phyloP scores from a whole-genome alignment of 164 flowering plant genomes.

The Vitis amurensis region DNA sequence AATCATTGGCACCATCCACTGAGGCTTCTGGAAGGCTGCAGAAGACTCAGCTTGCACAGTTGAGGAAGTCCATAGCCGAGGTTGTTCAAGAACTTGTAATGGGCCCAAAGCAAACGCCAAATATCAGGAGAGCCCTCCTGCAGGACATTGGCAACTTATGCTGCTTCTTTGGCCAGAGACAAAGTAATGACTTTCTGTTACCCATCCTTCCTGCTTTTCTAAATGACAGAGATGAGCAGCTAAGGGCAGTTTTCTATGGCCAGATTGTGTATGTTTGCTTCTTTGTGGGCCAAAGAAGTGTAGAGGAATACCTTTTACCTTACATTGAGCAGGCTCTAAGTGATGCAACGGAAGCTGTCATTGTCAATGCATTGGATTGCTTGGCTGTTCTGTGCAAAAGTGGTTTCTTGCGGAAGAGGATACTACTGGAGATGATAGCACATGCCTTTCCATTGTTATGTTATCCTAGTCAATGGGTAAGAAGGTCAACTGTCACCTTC shows the following conservation, averaged over 20 bases:
- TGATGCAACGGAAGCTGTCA: slow-evolving; percentile 85
- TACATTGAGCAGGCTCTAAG: slow-evolving; percentile 93
- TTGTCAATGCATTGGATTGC: slow-evolving; percentile 93
- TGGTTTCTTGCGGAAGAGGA: slow-evolving; percentile 74
- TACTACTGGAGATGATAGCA: slow-evolving; percentile 86
- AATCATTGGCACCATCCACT: slow-evolving; percentile 35
- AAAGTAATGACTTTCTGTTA: slow-evolving; percentile 85
- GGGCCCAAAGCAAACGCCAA: slow-evolving; percentile 98
- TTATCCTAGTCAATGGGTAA: slow-evolving; percentile 93
- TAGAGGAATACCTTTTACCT: slow-evolving; percentile 96
- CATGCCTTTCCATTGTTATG: slow-evolving; percentile 79
- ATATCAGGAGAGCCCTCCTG: slow-evolving; percentile 90
- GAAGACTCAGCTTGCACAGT: slow-evolving; percentile 61
- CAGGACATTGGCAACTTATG: slow-evolving; percentile 82
- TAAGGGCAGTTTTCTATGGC: slow-evolving; percentile 81
- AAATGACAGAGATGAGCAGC: slow-evolving; percentile 93
- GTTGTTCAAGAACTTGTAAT: slow-evolving; percentile 97
- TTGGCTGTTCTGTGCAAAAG: slow-evolving; percentile 73
- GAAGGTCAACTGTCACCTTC: slow-evolving; percentile 79
- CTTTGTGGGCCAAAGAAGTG: slow-evolving; percentile 95
- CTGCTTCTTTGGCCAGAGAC: slow-evolving; percentile 93
- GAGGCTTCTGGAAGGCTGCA: slow-evolving; percentile 43
- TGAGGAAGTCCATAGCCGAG: slow-evolving; percentile 87
- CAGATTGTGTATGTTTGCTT: slow-evolving; percentile 91
- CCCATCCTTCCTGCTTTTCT: slow-evolving; percentile 97